Evolutionary conservation across 345 rosid species (phyloP).

Genomic region (Zanthoxylum bungeanum): DNA sequence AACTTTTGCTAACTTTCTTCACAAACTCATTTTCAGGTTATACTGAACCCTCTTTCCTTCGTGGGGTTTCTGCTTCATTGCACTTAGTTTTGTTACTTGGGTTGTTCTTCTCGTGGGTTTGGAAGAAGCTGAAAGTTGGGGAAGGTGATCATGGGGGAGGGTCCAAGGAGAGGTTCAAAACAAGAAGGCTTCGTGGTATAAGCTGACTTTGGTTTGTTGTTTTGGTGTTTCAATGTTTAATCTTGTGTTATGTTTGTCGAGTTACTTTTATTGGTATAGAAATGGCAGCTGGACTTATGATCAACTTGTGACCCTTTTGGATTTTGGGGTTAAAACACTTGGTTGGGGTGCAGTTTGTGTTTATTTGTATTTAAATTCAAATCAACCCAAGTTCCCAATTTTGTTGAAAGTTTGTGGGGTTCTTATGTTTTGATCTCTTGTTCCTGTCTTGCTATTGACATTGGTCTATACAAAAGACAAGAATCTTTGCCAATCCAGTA

Average conservation of each 20-base stretch:
- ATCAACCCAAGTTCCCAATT: slow-evolving; percentile 26
- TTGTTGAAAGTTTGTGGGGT: slow-evolving; percentile 50
- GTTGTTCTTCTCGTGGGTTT: slow-evolving; percentile 32
- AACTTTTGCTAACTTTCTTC: slow-evolving; percentile 40
- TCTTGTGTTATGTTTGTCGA: slow-evolving; percentile 30
- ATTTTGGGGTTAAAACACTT: slow-evolving; percentile 38
- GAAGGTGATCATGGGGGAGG: slow-evolving; percentile 5
- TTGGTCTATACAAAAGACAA: slow-evolving; percentile 15
- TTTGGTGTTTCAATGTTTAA: slow-evolving; percentile 34
- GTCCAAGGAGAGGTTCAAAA: slow-evolving; percentile 18
- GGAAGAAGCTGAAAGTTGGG: slow-evolving; percentile 26
- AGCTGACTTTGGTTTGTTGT: slow-evolving; percentile 33
- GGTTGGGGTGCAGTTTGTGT: slow-evolving; percentile 43
- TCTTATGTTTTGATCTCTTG: slow-evolving; percentile 40
- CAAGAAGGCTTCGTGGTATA: slow-evolving; percentile 21
- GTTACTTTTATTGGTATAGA: slow-evolving; percentile 37
- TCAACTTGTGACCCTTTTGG: slow-evolving; percentile 33
- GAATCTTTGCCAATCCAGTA: slow-evolving; percentile 5
- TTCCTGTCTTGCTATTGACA: slow-evolving; percentile 40
- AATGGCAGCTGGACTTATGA: slow-evolving; percentile 39
- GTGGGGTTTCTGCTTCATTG: slow-evolving; percentile 38
- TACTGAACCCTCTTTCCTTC: too few relatives aligned
- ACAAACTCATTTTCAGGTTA: slow-evolving; percentile 34
- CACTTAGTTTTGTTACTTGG: slow-evolving; percentile 41
- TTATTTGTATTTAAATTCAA: slow-evolving; percentile 25